Conservation (phyloP, 1,284 basidiomycete genomes). For the Papiliotrema nemorosa region DNA sequence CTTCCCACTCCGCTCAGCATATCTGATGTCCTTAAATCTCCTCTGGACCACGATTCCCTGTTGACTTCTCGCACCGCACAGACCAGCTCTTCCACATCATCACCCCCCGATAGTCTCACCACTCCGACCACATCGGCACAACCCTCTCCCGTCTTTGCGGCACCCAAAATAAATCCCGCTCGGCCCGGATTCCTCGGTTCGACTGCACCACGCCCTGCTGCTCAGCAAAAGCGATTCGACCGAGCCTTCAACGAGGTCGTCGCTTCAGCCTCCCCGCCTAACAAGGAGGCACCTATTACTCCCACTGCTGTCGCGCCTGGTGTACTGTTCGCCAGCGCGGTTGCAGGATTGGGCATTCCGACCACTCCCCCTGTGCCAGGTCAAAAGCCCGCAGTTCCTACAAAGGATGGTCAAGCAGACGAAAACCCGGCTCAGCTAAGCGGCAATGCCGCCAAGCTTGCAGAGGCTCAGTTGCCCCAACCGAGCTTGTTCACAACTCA, state of each 20-base stretch:
- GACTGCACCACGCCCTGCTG: constrained; percentile 12
- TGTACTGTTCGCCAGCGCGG: constrained; percentile 38
- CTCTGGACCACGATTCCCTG: constrained; percentile 20
- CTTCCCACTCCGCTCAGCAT: constrained; percentile 27
- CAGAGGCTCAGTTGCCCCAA: constrained; percentile 36
- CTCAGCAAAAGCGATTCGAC: constrained; percentile 37
- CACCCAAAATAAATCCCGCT: constrained; percentile 36
- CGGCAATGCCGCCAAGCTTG: constrained; percentile 7
- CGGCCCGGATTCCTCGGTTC: constrained; percentile 31
- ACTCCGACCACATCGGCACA: constrained; percentile 35
- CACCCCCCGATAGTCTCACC: constrained; percentile 26
- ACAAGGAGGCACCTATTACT: constrained; percentile 7
- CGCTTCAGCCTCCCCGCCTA: constrained; percentile 24
- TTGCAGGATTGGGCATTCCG: constrained; percentile 36
- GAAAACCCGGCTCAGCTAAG: constrained; percentile 4
- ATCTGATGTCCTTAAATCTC: constrained; percentile 47
- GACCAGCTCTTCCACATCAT: constrained; percentile 24
- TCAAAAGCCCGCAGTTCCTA: constrained; percentile 7
- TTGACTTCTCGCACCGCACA: constrained; percentile 2
- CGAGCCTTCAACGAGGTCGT: constrained; percentile 46
- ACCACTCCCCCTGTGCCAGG: constrained; percentile 31
- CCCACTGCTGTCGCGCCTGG: constrained; percentile 44
- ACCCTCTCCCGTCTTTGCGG: constrained; percentile 31
- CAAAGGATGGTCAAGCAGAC: constrained; percentile 4
- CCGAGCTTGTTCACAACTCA: constrained; percentile 53